These are phyloP conservation scores for Pichia sp. DNA, from an alignment of 1,139 yeast species.

Conservation along the genomic window DNA sequence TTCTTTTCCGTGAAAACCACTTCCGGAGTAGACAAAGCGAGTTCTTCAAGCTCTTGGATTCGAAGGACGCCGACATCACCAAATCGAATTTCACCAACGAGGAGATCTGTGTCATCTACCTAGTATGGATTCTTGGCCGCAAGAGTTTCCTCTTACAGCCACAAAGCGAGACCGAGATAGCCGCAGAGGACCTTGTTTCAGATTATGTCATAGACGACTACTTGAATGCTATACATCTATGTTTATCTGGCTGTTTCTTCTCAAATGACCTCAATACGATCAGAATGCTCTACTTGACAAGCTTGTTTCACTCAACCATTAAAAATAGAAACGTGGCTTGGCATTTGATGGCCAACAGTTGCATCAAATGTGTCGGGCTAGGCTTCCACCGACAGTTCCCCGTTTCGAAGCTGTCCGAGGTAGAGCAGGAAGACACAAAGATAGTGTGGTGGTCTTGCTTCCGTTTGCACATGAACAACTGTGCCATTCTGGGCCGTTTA, in stretches of 20 bases:
- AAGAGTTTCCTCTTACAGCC: slow-evolving; percentile 15
- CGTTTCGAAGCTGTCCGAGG: slow-evolving; percentile 20
- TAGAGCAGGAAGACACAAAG: slow-evolving; percentile 26
- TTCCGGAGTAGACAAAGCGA: slow-evolving; percentile 28
- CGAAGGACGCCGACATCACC: neutral
- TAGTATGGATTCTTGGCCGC: slow-evolving; percentile 36
- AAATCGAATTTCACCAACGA: slow-evolving; percentile 20
- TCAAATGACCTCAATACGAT: slow-evolving; percentile 36
- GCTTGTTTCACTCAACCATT: slow-evolving; percentile 34
- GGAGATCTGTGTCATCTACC: slow-evolving; percentile 35
- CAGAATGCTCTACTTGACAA: slow-evolving; percentile 33
- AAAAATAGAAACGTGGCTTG: slow-evolving; percentile 38
- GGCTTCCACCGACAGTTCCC: slow-evolving; percentile 36
- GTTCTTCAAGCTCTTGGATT: slow-evolving; percentile 25
- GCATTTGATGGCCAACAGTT: slow-evolving; percentile 36
- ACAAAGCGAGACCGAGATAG: neutral
- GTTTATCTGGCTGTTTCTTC: slow-evolving; percentile 34
- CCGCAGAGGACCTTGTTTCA: slow-evolving; percentile 9
- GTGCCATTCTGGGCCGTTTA: slow-evolving; percentile 35
- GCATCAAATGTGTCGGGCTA: slow-evolving; percentile 37
- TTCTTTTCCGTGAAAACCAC: slow-evolving; percentile 31
- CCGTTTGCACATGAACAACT: slow-evolving; percentile 31
- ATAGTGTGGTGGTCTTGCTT: slow-evolving; percentile 34
- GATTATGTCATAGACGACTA: slow-evolving; percentile 20
- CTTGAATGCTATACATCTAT: slow-evolving; percentile 33